These are phyloP conservation scores for Coemansia sp. DNA, from an alignment of 192 early-diverging fungal species.

Conservation along the genomic window DNA sequence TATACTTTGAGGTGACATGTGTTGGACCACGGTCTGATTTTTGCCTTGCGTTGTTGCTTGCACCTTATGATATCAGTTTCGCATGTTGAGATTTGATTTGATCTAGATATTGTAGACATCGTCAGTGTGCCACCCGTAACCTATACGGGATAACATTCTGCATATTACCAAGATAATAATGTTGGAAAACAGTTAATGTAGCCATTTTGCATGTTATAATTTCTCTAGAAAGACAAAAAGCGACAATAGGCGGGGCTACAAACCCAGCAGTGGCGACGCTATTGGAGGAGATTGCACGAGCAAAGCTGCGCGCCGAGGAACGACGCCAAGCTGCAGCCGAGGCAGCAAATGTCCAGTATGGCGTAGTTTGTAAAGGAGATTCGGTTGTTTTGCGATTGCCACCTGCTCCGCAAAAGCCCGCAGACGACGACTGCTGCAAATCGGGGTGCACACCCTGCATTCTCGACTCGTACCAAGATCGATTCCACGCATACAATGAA, in stretches of 20 bases:
- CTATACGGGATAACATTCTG: background rate
- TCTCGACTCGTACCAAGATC: slow-evolving; percentile 40
- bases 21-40: too few relatives aligned
- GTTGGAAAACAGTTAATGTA: background rate
- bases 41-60: too few relatives aligned
- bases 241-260: background rate
- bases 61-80: too few relatives aligned
- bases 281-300: slow-evolving; percentile 33
- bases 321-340: slow-evolving; percentile 7
- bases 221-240: background rate
- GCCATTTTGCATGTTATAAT: background rate
- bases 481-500: slow-evolving; percentile 6
- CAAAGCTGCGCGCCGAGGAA: slow-evolving; percentile 26
- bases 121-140: background rate
- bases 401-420: slow-evolving; percentile 26
- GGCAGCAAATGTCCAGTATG: background rate
- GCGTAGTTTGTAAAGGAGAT: slow-evolving; percentile 2
- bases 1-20: too few relatives aligned
- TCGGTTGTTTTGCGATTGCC: slow-evolving; percentile 25
- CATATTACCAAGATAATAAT: background rate
- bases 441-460: slow-evolving; percentile 54
- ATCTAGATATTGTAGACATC: too few relatives aligned
- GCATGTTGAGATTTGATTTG: too few relatives aligned
- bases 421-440: slow-evolving; percentile 41
- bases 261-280: slow-evolving; percentile 35